A percentile compares a stretch with the other conserved stretches of the same genome.
phyloP scores from a whole-genome alignment of 2,329 filamentous ascomycete species.

The Beauveria scarabaeidicola region DNA sequence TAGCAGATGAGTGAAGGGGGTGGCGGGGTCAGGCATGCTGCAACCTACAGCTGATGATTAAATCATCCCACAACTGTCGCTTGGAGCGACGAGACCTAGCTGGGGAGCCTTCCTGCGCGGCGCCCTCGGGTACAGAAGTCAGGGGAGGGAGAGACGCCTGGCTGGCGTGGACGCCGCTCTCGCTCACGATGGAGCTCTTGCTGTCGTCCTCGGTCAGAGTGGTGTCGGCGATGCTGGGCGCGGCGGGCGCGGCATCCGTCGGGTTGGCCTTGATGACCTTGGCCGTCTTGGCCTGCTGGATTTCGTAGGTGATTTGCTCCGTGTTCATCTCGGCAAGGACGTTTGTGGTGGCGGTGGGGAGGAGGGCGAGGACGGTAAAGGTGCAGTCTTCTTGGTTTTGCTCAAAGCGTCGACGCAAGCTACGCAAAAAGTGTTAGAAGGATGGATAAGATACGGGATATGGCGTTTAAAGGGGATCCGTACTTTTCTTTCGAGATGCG shows the following conservation, averaged over 20 bases:
- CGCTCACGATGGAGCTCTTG: conserved; percentile 72
- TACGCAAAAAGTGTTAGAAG: conserved; percentile 37
- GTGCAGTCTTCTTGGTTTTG: conserved; percentile 99
- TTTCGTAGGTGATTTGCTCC: conserved; percentile 83
- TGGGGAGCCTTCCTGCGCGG: conserved; percentile 27
- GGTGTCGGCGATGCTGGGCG: conserved; percentile 55
- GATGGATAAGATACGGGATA: not conserved
- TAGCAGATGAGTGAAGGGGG: conserved; percentile 5
- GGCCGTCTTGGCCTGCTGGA: conserved; percentile 83
- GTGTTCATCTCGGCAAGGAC: conserved; percentile 83
- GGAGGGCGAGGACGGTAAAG: conserved; percentile 89
- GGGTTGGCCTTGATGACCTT: conserved; percentile 51
- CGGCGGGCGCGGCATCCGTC: conserved; percentile 44
- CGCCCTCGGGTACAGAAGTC: conserved; percentile 21
- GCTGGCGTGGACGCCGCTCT: conserved; percentile 76
- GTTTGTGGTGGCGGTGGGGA: conserved; percentile 85
- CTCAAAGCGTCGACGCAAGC: conserved; percentile 89
- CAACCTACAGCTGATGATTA: conserved; percentile 82
- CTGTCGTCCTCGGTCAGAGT: conserved; percentile 78
- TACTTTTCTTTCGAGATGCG: conserved; percentile 96
- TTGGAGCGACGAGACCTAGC: conserved; percentile 64
- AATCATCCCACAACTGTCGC: conserved; percentile 91
- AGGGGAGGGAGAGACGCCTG: conserved; percentile 55
- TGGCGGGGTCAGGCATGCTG: not conserved
- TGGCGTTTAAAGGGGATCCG: conserved; percentile 19